Evolutionary conservation across 73 alveolate species (phyloP), one percentile per base, ranked within the genome.

Genomic region (Paramecium sonneborni): DNA sequence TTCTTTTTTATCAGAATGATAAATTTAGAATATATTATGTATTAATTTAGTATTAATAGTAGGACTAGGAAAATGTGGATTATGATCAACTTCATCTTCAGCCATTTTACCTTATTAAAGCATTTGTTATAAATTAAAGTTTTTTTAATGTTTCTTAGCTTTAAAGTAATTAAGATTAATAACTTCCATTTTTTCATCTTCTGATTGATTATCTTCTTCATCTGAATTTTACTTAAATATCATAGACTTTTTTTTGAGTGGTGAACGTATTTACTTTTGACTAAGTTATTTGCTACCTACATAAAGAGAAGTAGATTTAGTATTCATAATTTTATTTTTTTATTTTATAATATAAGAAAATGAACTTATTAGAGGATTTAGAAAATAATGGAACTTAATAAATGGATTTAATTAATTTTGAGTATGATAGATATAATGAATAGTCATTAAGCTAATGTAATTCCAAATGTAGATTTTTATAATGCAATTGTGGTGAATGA

Each of bases 1-100:
- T 23, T 79, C 74, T 9, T 21, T 39, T 26, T 79, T 74, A 11
- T 74, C 87, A 9, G 56, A 74, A 2, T 74, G 55, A 43, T 43
- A 41, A 24, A 79, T 44, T 46, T 79, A 46, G 55, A 79, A 79
- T 23, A 79, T 79, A 41, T 38, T 79, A 79, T 79, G 90, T 23
- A 79, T 79, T 46, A 79, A 79, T 79, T 46, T 79, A 6, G 72
- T 79, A 46, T 79, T 79, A 14, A 79, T 46, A 10, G 90, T 46
- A 12, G 90, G 90, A 79, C 90, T 79, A 12, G 90, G 90, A 21
- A 41, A 79, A 44, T 79, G 69, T 4, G 90, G 90, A 79, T 79
- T 46, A 24, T 46, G 69, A 79, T 46, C 74, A 23, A 43, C 90
- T 39, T 79, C 90, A 43, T 79, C 72, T 35, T 79, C 76, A 15